These are phyloP conservation scores for Xylaria intraflava DNA, from an alignment of 495 filamentous ascomycete genomes.

Conservation along the genomic window DNA sequence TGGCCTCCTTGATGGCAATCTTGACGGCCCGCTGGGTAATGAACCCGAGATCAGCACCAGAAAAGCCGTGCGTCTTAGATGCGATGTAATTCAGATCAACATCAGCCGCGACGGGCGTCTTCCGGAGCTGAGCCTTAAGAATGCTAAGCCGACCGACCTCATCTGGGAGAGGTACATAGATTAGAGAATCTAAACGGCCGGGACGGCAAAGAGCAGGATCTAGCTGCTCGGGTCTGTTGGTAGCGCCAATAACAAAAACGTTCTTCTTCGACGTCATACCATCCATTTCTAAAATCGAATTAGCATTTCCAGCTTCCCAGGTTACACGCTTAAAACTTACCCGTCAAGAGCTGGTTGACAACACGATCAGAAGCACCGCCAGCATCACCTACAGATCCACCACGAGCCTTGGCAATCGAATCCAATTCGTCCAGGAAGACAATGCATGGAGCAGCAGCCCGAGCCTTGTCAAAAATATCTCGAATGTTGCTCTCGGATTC, in stretches of 20 bases:
- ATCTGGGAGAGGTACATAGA: constrained; percentile 95
- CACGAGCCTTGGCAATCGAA: constrained; percentile 98
- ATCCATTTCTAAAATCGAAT: constrained; percentile 74
- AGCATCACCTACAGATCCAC: constrained; percentile 93
- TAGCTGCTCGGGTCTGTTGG: constrained; percentile 96
- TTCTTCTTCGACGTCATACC: constrained; percentile 99
- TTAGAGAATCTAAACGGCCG: constrained; percentile 94
- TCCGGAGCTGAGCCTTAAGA: constrained; percentile 93
- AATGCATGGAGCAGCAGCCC: constrained; percentile 95
- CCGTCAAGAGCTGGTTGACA: constrained; percentile 97
- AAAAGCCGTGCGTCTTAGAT: constrained; percentile 96
- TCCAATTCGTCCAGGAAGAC: constrained; percentile 99
- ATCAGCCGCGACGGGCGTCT: constrained; percentile 86
- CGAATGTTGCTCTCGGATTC: constrained; percentile 99
- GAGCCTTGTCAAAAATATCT: constrained; percentile 99
- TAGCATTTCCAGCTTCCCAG: constrained; percentile 30
- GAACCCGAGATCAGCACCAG: constrained; percentile 98
- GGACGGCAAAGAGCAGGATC: constrained; percentile 97
- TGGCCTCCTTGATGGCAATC: constrained; percentile 98
- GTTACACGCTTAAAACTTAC: constrained; percentile 44
- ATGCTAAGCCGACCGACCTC: constrained; percentile 80
- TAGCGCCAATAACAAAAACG: constrained; percentile 98
- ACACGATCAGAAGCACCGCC: constrained; percentile 98
- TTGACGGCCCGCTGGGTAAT: constrained; percentile 98
- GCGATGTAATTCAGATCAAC: constrained; percentile 89